phyloP scores from a whole-genome alignment of 2,329 filamentous ascomycete species.

The Trichothecium roseum region DNA sequence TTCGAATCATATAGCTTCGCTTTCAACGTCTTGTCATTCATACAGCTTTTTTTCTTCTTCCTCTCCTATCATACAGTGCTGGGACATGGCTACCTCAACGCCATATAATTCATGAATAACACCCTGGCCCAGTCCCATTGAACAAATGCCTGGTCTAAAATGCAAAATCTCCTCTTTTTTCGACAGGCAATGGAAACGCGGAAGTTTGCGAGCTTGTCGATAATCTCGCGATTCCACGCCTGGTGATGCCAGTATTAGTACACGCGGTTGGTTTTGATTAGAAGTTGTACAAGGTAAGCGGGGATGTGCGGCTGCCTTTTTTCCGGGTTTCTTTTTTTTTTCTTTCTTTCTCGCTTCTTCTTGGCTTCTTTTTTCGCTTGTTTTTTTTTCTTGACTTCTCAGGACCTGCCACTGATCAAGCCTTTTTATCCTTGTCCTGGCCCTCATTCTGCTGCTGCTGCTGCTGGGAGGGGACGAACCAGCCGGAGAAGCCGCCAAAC shows the following conservation, averaged over 20 bases:
- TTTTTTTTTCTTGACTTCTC: too few relatives aligned
- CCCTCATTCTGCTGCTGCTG: slow-evolving; percentile 2
- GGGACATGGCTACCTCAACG: not conserved
- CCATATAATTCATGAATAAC: not conserved
- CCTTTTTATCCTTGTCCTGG: slow-evolving; percentile 7
- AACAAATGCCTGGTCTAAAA: slow-evolving; percentile 11
- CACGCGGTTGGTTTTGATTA: not conserved
- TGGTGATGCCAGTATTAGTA: slow-evolving; percentile 1
- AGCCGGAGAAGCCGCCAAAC: slow-evolving; percentile 58
- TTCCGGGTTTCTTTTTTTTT: slow-evolving; percentile 6
- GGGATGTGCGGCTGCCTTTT: slow-evolving; percentile 13
- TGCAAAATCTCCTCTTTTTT: slow-evolving; percentile 4
- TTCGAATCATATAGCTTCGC: not conserved
- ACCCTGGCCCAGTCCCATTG: not conserved
- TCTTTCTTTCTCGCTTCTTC: slow-evolving; percentile 8
- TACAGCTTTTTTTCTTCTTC: not conserved
- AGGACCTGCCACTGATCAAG: too few relatives aligned
- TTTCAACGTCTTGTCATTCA: not conserved
- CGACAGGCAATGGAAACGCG: slow-evolving; percentile 1
- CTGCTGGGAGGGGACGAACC: slow-evolving; percentile 10
- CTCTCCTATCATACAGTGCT: not conserved
- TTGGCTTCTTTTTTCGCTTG: slow-evolving; percentile 11
- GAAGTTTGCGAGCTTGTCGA: not conserved
- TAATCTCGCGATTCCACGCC: not conserved
- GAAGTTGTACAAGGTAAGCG: slow-evolving; percentile 13